Base-by-base conservation (phyloP, 768 basidiomycete species). In the Tylopilus subfusipes region DNA sequence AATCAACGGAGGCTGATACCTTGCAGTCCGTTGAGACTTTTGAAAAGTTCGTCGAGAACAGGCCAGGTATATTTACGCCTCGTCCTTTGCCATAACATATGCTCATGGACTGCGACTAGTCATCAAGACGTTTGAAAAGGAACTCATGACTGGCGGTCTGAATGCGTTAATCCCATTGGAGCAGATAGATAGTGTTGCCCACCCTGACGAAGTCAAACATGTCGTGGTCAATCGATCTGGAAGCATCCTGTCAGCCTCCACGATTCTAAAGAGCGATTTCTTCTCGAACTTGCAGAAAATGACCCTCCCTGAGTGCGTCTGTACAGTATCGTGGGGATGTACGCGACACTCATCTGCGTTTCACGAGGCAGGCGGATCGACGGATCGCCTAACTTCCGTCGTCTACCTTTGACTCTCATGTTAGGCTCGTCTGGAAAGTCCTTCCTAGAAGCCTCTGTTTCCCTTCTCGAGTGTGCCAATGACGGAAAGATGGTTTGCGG, bases 231-330 rank as follows among this genome's bases (percentile, higher is more conserved):
- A 88, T 61, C 84, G 97, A 38, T 80, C 82, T 10, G 97, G 97
- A 10, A 82, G 79, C 56, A 90, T 98, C 54, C 73, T 98, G 0
- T 96, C 92, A 13, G 90, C 93, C 2, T 90, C 85, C 5, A 93
- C 94, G 1, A 97, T 98, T 61, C 76, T 98, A 65, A 99, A 99
- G 75, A 92, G 89, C 63, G 93, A 95, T 67, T 93, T 93, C 77
- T 95, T 95, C 78, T 84, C 84, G 7, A 91, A 91, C 65, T 67
- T 98, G 30, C 97, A 98, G 73, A 98, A 98, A 75, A 93, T 97
- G 85, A 90, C 91, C 4, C 76, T 99, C 3, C 90, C 94, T 0
- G 97, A 98, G 89, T 95, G 56, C 57, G 86, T 57, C 49, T 48
- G 6, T 49, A n/a, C n/a, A n/a, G n/a, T 21, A 13, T 38, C 16